Evolutionary conservation across 257 asterid genomes (phyloP).

Genomic region (Solanum chilense): DNA sequence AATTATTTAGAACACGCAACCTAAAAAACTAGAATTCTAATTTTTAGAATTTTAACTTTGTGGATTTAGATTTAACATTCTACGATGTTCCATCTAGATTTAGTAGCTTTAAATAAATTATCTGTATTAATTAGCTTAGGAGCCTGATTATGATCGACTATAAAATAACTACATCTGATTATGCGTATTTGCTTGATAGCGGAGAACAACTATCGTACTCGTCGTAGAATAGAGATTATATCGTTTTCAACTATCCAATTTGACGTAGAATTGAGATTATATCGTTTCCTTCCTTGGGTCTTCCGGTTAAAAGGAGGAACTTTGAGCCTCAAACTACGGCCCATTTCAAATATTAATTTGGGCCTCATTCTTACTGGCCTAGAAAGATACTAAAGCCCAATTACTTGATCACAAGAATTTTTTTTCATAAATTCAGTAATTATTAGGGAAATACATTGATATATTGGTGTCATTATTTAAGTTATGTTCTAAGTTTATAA

Average conservation of each 20-base stretch:
- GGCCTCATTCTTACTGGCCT: neutral
- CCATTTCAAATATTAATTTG: neutral
- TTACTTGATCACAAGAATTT: neutral
- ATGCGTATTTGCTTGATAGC: neutral
- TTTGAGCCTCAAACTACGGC: neutral
- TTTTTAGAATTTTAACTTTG: neutral
- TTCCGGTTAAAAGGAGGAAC: neutral
- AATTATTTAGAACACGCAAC: neutral
- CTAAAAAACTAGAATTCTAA: neutral
- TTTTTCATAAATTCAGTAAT: neutral
- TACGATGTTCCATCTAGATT: neutral
- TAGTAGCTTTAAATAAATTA: neutral
- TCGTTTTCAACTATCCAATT: neutral
- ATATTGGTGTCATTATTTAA: neutral
- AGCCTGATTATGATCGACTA: neutral
- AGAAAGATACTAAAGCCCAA: neutral
- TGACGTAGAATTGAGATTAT: neutral
- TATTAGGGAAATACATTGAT: too few species aligned
- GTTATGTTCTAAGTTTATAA: neutral
- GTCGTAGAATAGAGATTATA: neutral
- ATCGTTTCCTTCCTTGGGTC: neutral
- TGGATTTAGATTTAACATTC: neutral
- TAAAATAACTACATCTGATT: neutral
- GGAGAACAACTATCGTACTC: neutral
- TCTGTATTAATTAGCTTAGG: neutral